These are phyloP conservation scores for Moniliophthora roreri DNA, from an alignment of 1,284 basidiomycete genomes.

Conservation along the genomic window DNA sequence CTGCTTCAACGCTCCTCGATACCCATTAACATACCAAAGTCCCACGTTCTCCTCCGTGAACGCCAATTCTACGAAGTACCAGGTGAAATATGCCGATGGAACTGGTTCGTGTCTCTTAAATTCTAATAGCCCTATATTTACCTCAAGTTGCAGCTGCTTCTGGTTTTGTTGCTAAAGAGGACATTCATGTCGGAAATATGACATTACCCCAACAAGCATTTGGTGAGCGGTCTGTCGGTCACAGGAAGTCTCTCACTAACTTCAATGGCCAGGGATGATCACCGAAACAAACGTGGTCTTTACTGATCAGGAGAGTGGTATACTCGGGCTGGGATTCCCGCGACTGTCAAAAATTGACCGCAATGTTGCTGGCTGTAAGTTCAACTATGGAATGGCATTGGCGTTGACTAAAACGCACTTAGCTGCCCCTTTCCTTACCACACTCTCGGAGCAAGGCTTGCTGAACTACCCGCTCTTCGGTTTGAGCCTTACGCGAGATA, in stretches of 20 bases:
- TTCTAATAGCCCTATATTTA: conserved; percentile 6
- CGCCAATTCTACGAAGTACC: conserved; percentile 58
- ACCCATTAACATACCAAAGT: conserved; percentile 65
- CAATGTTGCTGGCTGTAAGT: conserved; percentile 51
- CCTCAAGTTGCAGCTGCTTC: conserved; percentile 44
- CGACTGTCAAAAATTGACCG: conserved; percentile 62
- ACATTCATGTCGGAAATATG: conserved; percentile 56
- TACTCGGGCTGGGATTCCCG: conserved; percentile 74
- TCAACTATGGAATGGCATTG: conserved; percentile 6
- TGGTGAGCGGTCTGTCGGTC: conserved; percentile 41
- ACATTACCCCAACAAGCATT: conserved; percentile 61
- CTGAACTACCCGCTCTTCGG: conserved; percentile 76
- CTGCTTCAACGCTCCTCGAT: conserved; percentile 60
- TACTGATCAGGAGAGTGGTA: conserved; percentile 61
- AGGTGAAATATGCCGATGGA: conserved; percentile 61
- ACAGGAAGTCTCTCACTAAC: background rate
- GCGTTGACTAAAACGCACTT: conserved; percentile 1
- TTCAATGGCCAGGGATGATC: conserved; percentile 47
- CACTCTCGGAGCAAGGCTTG: conserved; percentile 58
- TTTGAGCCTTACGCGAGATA: conserved; percentile 58
- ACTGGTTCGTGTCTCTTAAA: conserved; percentile 46
- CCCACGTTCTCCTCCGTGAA: conserved; percentile 63
- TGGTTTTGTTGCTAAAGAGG: conserved; percentile 70
- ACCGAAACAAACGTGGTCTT: conserved; percentile 63
- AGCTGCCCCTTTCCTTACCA: conserved; percentile 69